Evolutionary conservation across 352 stramenopile species (phyloP), one percentile per base, ranked within the genome.

Genomic region (Phytophthora citrophthora): DNA sequence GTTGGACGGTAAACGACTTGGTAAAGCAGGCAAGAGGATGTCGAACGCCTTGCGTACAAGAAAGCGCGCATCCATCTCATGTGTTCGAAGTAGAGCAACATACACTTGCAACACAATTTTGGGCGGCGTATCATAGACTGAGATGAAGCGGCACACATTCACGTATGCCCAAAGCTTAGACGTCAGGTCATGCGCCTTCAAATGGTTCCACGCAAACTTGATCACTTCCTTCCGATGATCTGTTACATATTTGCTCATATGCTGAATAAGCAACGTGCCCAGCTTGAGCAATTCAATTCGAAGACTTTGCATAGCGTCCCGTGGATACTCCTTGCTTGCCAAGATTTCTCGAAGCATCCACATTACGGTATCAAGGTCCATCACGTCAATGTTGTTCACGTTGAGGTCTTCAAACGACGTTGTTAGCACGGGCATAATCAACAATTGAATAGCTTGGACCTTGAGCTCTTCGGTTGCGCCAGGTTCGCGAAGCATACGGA

Each of bases 71-170:
- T 99, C 95, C 71, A 94, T 93, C 64, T 99, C 95, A 60, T 98
- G 88, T 2, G 90, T 97, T 11, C 94, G 83, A 39, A 99, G 73
- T 20, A 99, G 76, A 46, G 95, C 95, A 32, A 96, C 92, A 72
- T 98, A 98, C 40, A 99, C 94, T 86, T 99, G 96, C 18, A 99
- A 72, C 56, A 99, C 95, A 55, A 99, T 98, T 74, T 99, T 99
- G 5, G 92, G 76, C 23, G 97, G 95, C 18, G 96, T 99, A 47
- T 98, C 91, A 70, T 99, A 99, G 2, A 95, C 88, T 13, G 91
- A 91, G 41, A 99, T 98, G 74, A 99, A 99, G 9, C 90, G 87
- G 48, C 96, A 99, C 0, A 99, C 88, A 66, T 98, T 98, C 51
- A 99, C 85, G 66, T 99, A 99, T 34, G 96, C 96, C 91, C 96